Evolutionary conservation across 495 filamentous ascomycete genomes (phyloP), one percentile per base, ranked within the genome.

Genomic region (Monascus purpureus): DNA sequence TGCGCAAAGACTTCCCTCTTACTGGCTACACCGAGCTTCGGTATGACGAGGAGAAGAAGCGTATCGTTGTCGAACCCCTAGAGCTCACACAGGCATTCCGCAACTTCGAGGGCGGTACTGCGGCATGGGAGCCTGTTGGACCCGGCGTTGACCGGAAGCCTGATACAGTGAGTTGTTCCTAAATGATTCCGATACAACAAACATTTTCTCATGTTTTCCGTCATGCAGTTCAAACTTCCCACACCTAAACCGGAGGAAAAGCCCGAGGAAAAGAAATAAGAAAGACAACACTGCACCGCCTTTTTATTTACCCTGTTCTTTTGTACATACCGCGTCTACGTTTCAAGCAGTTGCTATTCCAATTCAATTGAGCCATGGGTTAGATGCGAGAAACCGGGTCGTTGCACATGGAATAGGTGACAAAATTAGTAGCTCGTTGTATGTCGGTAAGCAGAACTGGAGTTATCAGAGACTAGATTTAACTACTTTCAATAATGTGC

Each of bases 31-130:
- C 92, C 32, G 92, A 99, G 72, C 78, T 99, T 31, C 68, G 92
- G 38, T 99, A 85, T 46, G 88, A 95, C 48, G 92, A 99, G 57
- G 92, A 96, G 73, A 99, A 96, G 80, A 96, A 99, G 73, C 72
- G 92, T 33, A 94, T 96, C 53, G 87, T 99, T 35, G 83, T 90
- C 19, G 92, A 96, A 69, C 90, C 92, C 8, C 67, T 97, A 33
- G 90, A 97, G 63, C 66, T 97, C 57, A 95, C 92, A 6, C 90
- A 97, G 61, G 90, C 90, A n/a, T 96, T 88, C 74, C 75, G 92
- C 41, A 96, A 99, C 61, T 99, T 99, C 48, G 82, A 94, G 61
- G 81, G 83, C 26, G 83, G 82, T 29, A 76, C 73, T 31, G 52
- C 65, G 23, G 45, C 55, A 26, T 67, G 88, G 86, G 86, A 99